phyloP scores from a whole-genome alignment of 306 rosid genomes.

The Adenanthera pavonina region DNA sequence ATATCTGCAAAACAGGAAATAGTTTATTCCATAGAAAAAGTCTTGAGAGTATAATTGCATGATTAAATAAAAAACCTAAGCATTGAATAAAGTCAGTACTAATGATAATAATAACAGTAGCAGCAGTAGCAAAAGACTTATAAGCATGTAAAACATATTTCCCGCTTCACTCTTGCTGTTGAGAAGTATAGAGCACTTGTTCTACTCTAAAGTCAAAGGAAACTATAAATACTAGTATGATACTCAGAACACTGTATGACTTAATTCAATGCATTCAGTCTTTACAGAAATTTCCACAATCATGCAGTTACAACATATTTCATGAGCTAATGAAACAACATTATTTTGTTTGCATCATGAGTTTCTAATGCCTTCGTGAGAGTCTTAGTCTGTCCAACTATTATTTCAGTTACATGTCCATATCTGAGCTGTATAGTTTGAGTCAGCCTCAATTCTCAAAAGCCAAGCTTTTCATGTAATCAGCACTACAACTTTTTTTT shows the following conservation, averaged over 20 bases:
- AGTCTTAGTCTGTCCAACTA: too few relatives aligned
- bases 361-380: too few relatives aligned
- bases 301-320: too few relatives aligned
- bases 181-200: conserved; percentile 7
- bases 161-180: not conserved
- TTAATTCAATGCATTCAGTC: too few relatives aligned
- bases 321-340: too few relatives aligned
- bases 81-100: not conserved
- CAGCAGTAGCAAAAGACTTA: not conserved
- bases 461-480: not conserved
- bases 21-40: conserved; percentile 22
- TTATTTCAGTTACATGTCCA: too few relatives aligned
- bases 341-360: too few relatives aligned
- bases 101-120: not conserved
- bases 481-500: not conserved
- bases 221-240: not conserved
- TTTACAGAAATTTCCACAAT: too few relatives aligned
- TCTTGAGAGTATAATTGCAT: not conserved
- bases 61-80: conserved; percentile 17
- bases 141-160: not conserved
- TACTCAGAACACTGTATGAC: not conserved
- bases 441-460: not conserved
- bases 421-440: not conserved
- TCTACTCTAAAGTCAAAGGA: not conserved
- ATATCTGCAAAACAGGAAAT: conserved; percentile 64